Base-by-base conservation (phyloP, 2,329 filamentous ascomycete species). In the Triangularia verruculosa region DNA sequence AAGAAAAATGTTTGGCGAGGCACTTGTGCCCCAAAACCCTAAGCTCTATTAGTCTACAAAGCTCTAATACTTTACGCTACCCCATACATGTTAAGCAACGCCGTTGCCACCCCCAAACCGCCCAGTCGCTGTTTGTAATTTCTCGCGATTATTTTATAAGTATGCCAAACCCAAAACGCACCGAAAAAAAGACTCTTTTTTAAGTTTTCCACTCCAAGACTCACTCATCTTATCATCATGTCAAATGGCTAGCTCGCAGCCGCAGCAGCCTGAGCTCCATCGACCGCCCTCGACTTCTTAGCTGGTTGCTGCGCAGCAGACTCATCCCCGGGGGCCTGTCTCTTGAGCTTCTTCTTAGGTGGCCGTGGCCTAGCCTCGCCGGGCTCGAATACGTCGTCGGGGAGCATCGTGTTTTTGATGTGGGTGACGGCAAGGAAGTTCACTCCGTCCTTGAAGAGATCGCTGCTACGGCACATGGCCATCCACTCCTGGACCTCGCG, bases 401-500 rank as follows among this genome's bases (percentile, higher is more conserved):
- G 95, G 25, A 99, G 83, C 73, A 93, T 88, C 74, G 91, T 91
- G 77, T 93, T 97, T 72, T 32, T 67, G 62, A 93, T 89, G 73
- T 97, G 89, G 65, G 92, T 89, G 59, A 98, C 87, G 61, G 89
- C 88, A 59, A 99, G 80, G 51, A 88, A 91, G 54, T 93, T 92
- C 59, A 91, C 78, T n/a, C 90, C 86, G 12, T 84, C 79, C 67
- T 94, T 82, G 75, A 90, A 96, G 63, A 89, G 87, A 54, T 89
- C 82, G 87, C 91, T 95, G 43, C 82, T 83, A 39, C 82, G 89
- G 76, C 93, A 96, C 59, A 89, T 84, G n/a, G 85, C 82, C 79
- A 93, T 96, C 81, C 97, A 99, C 61, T 92, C 88, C 61, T 90
- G 85, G 27, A 96, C 93, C 70, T 95, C 89, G 71, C 86, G 89